A percentile compares a stretch with the other conserved stretches of the same genome.
Evolutionary conservation across 495 filamentous ascomycete genomes (phyloP).

Genomic region (Astrothelium subdiscretum): DNA sequence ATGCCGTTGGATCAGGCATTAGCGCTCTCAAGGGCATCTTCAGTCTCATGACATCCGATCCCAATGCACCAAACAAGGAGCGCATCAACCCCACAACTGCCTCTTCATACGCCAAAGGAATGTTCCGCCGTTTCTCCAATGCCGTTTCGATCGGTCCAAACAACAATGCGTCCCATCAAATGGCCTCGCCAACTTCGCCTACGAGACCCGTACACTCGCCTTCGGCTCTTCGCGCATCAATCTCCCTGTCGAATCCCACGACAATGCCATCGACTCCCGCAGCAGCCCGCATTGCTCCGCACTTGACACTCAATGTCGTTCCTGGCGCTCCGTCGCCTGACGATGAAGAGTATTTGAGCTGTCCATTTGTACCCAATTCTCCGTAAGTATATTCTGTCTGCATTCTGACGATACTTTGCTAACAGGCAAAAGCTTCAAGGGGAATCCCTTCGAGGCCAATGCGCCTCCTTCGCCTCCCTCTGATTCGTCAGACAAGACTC

Average conservation of each 20-base stretch:
- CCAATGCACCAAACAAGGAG: not conserved
- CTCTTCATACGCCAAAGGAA: constrained; percentile 6
- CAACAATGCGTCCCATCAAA: not conserved
- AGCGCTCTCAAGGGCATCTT: constrained; percentile 26
- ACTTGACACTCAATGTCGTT: not conserved
- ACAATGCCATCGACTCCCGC: not conserved
- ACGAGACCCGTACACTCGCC: not conserved
- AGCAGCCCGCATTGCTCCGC: not conserved
- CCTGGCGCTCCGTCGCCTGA: not conserved
- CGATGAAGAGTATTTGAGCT: not conserved
- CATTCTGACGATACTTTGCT: not conserved
- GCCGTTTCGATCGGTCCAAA: constrained; percentile 3
- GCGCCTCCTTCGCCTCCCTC: not conserved
- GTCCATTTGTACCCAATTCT: not conserved
- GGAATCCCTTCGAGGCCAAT: not conserved
- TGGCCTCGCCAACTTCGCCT: not conserved
- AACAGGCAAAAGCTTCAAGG: not conserved
- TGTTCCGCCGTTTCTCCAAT: constrained; percentile 17
- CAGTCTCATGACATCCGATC: constrained; percentile 20
- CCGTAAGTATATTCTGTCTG: not conserved
- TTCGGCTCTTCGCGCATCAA: not conserved
- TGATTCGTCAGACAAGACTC: not conserved
- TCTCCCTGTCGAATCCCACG: not conserved
- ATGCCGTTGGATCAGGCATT: constrained; percentile 21
- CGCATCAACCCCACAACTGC: constrained; percentile 4